Base-by-base conservation (phyloP, 768 basidiomycete species). In the Boletus reticulatus region DNA sequence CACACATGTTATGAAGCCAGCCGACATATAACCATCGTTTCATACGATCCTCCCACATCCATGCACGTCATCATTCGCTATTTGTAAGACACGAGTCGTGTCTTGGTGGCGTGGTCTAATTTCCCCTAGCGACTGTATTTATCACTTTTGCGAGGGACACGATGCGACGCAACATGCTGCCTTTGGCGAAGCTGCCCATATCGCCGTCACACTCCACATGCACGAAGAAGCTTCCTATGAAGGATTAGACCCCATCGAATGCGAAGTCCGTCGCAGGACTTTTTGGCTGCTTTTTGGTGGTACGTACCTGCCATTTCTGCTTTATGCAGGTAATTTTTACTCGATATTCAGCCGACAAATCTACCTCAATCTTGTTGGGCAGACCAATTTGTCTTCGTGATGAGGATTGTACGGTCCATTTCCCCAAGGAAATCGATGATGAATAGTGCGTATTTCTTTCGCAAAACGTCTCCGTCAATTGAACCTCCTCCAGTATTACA, bases 231-330 rank as follows among this genome's bases (percentile, higher is more conserved):
- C 82, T 1, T 87, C 88, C 19, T 93, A 94, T 67, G 85, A 89
- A 52, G 83, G 82, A 11, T 78, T 93, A 55, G 88, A 92, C 69
- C 90, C 92, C 36, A 87, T 95, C 58, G 92, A 95, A 76, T 87
- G 85, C 58, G 90, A 94, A 71, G 82, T 94, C 16, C 77, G 92
- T n/a, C 81, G 93, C 51, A 78, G 94, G 53, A 83, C 84, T 31
- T 96, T 95, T 74, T 95, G 92, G 91, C 75, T 96, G 13, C 80
- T 94, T 37, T 94, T 94, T 65, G 91, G 89, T 68, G 93, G 90
- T 89, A 66, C 48, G 81, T 75, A 24, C 22, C 12, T 47, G 43
- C 52, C 24, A 7, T 43, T n/a, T 52, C 37, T 46, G 19, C 27
- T 48, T 50, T 39, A 42, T 49, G 13, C 51, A 31, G 49, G 31